Percentiles rank a stretch among this genome's conserved stretches.
These are phyloP conservation scores for Auriculariales sp. DNA, from an alignment of 768 basidiomycete genomes.

Conservation along the genomic window DNA sequence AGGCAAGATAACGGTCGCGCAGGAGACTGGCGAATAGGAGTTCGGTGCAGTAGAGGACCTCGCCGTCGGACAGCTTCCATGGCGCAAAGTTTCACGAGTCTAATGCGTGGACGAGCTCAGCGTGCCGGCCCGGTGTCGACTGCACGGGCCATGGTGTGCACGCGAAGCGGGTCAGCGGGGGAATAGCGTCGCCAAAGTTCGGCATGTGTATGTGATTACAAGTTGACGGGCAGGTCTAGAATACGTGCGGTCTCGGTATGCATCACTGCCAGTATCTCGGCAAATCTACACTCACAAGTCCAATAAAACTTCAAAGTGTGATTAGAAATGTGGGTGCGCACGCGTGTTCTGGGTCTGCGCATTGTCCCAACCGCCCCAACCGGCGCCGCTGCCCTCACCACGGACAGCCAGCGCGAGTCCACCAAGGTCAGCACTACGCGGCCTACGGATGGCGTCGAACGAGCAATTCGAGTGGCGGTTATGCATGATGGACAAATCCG, in stretches of 20 bases:
- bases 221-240: slow-evolving; percentile 39
- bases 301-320: slow-evolving; percentile 3
- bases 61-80: slow-evolving; percentile 64
- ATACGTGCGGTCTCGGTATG: slow-evolving; percentile 63
- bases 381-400: slow-evolving; percentile 39
- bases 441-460: too few species aligned
- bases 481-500: too few species aligned
- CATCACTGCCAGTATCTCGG: slow-evolving; percentile 77
- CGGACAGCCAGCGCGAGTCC: slow-evolving; percentile 68
- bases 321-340: slow-evolving; percentile 20
- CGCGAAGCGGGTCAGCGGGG: slow-evolving; percentile 8
- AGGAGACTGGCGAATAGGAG: slow-evolving; percentile 80
- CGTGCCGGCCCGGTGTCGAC: slow-evolving; percentile 34
- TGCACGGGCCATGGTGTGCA: slow-evolving; percentile 31
- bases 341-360: slow-evolving; percentile 31
- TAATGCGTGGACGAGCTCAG: slow-evolving; percentile 49
- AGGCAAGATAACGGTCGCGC: too few species aligned
- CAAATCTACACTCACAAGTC: slow-evolving; percentile 34
- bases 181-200: not conserved
- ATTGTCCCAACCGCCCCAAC: slow-evolving; percentile 52
- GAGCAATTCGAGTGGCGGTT: too few species aligned
- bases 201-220: too few species aligned
- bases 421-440: slow-evolving; percentile 75
- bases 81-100: slow-evolving; percentile 88
- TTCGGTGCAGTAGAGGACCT: slow-evolving; percentile 66